Evolutionary conservation across 768 basidiomycete genomes (phyloP), one percentile per base, ranked within the genome.

Genomic region (Steccherinum ochraceum): DNA sequence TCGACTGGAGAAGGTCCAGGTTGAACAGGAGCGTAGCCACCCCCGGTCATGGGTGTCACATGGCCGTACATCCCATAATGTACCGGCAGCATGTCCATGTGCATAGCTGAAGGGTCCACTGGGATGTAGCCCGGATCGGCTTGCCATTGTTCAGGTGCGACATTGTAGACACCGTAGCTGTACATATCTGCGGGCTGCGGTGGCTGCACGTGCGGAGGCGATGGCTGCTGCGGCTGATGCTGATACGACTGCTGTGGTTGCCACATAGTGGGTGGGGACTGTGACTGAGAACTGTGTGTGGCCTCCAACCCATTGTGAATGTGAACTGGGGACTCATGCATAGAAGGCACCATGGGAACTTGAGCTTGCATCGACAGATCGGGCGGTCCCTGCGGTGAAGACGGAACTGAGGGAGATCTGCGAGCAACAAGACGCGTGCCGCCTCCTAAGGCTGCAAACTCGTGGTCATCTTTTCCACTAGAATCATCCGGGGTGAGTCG

Each of bases 381-480:
- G 30, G 12, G 19, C 18, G 12, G 19, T 21, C 52, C 56, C 20
- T 54, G 52, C 7, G 64, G 63, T 13, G 61, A 60, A 12, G 63
- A 59, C 16, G 74, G 70, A 4, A 70, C 66, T 2, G 78, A 72
- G 0, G 79, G 73, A 0, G 73, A 65, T 54, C 76, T 73, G 12
- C 79, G 66, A 0, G 81, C 66, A 0, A 86, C 77, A 2, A 85
- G 72, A 19, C 83, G 74, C 7, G 82, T 84, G 67, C 78, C 78
- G 2, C 84, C 83, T 20, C 81, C 79, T 11, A 85, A 72, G 1
- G 76, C 77, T 4, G 79, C 75, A 35, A 84, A 60, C 50, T 82
- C 83, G 35, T 84, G 82, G 35, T 84, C 83, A 21, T 72, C 74
- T 61, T 84, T 83, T 52, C 81, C 66, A 39, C 58, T 67, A 12